Evolutionary conservation across 2,329 filamentous ascomycete genomes (phyloP), one percentile per base, ranked within the genome.

Genomic region (Ophiosphaerella herpotricha): DNA sequence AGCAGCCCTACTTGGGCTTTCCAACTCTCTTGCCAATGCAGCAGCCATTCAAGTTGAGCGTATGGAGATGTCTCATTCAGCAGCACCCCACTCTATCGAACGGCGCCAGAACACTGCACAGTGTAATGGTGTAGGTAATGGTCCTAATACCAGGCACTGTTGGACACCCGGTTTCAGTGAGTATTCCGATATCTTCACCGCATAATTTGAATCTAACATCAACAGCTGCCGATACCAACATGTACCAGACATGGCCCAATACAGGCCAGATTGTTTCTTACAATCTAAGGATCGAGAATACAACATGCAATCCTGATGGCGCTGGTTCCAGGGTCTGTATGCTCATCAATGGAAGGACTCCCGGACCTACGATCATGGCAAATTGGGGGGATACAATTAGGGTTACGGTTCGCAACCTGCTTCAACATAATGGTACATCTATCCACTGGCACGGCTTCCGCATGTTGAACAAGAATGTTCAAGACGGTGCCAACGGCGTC

Each of bases 381-480:
- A 75, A 78, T 38, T 70, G 67, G 67, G 67, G 66, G 5, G 67
- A 70, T 23, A 68, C 57, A 2, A 50, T 68, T n/a, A 36, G 63
- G 5, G 56, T 70, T 53, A 83, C 66, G 2, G 78, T 87, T 6
- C 80, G 73, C 31, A 88, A 87, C 63, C 47, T 71, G 42, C 52
- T 81, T 71, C 70, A 74, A 18, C 64, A 79, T 59, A 86, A 87
- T 54, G 83, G 84, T 21, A 86, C 83, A 5, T 77, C 77, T n/a
- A 80, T 86, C 16, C 85, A 87, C 60, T 87, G 79, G 72, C 85
- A 87, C 62, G 85, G 80, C 0, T 47, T 88, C 44, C 77, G 83
- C 2, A 82, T 86, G 64, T 74, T 78, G 52, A 73, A 78, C 60
- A 81, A 76, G 40, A 81, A 79, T 56, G 72, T 78, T 39, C 74